Conservation (phyloP, 345 rosid genomes). For the Citrus sp. region DNA sequence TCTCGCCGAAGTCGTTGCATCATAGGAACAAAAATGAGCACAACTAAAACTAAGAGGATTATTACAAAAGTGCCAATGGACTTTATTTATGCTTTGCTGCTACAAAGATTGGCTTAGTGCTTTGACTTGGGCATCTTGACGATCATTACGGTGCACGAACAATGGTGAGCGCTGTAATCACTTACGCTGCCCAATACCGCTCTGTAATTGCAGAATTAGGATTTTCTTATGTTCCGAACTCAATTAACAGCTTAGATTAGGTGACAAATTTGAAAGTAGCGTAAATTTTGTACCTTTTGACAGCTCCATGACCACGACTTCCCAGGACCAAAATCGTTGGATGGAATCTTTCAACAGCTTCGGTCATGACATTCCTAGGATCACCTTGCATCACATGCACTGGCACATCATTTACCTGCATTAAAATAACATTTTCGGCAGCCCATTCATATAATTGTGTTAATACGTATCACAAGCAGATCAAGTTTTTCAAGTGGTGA, state of each 20-base stretch:
- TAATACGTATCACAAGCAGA: too few relatives aligned
- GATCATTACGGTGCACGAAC: constrained; percentile 32
- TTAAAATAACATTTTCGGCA: background rate
- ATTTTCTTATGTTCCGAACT: too few relatives aligned
- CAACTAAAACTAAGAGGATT: background rate
- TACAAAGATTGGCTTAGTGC: background rate
- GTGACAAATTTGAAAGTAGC: background rate
- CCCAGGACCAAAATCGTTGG: constrained; percentile 42
- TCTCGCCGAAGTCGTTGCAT: background rate
- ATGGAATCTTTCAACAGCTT: constrained; percentile 33
- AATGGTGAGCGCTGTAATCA: constrained; percentile 37
- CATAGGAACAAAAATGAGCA: too few relatives aligned
- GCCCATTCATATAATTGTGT: too few relatives aligned
- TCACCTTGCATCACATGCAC: constrained; percentile 36
- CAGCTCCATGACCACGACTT: constrained; percentile 42
- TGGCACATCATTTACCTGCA: background rate
- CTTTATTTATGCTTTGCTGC: background rate
- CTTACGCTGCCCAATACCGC: constrained; percentile 37
- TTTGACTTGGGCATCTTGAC: constrained; percentile 30
- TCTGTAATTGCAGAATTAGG: constrained; percentile 6
- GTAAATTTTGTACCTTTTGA: constrained; percentile 27
- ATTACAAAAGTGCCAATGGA: background rate
- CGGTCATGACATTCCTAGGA: constrained; percentile 38
- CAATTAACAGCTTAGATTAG: background rate
- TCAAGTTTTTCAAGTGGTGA: background rate